Percentiles rank a stretch among this genome's conserved stretches.
Evolutionary conservation across 2,329 filamentous ascomycete genomes (phyloP).

Genomic region (Achaetomium macrosporum): DNA sequence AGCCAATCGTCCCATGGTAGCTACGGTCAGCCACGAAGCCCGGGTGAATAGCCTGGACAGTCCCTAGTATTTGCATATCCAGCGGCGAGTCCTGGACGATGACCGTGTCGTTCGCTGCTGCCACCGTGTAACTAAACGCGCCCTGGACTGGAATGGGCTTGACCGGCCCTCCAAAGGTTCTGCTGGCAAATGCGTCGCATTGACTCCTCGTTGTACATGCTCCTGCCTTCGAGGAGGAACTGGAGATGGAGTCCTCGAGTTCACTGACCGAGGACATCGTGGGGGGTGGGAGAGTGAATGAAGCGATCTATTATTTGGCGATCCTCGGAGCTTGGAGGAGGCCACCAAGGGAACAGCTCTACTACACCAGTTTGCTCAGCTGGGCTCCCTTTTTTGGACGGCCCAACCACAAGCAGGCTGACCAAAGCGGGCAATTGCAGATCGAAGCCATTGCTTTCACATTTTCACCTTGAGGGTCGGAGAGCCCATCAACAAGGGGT

Average conservation of each 20-base stretch:
- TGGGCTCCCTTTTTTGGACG: neutral
- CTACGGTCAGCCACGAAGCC: neutral
- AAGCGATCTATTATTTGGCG: too few species aligned
- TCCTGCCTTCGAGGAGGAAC: neutral
- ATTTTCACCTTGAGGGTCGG: too few species aligned
- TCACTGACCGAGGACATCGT: too few species aligned
- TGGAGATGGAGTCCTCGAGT: neutral
- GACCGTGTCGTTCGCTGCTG: neutral
- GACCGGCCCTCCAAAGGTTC: neutral
- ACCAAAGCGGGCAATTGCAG: too few species aligned
- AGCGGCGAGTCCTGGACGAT: conserved; percentile 3
- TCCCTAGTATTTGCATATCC: neutral
- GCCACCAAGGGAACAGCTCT: too few species aligned
- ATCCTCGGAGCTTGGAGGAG: neutral
- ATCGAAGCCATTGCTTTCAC: too few species aligned
- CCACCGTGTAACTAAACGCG: conserved; percentile 3
- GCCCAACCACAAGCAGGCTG: too few species aligned
- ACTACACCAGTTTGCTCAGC: too few species aligned
- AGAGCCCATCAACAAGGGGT: too few species aligned
- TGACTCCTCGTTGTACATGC: too few species aligned
- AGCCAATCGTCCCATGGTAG: neutral
- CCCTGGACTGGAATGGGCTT: conserved; percentile 1
- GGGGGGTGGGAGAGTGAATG: too few species aligned
- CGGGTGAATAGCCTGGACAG: neutral
- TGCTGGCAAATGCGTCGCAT: too few species aligned